A percentile compares a stretch with the other conserved stretches of the same genome.
Evolutionary conservation across 371 early-diverging fungal genomes (phyloP).

Genomic region (Parasitella parasitica): DNA sequence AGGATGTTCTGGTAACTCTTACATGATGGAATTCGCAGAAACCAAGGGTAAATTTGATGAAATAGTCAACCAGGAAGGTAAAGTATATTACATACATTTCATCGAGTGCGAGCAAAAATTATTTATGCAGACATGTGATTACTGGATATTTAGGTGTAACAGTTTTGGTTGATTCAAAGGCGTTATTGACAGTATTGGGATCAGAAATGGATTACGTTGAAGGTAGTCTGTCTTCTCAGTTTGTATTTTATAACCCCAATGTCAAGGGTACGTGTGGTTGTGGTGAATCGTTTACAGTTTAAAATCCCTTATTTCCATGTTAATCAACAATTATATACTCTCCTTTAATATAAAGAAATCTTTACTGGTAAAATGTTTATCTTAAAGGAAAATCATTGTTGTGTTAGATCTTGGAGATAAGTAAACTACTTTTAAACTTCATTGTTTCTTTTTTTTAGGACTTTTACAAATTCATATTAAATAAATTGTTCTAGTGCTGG

Average conservation of each 20-base stretch:
- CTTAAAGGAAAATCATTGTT: no score
- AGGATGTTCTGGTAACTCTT: constrained; percentile 90
- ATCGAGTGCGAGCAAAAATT: no score
- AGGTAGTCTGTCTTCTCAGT: constrained; percentile 84
- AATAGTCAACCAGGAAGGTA: constrained; percentile 90
- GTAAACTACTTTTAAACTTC: no score
- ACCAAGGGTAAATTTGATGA: constrained; percentile 86
- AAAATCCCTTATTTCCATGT: constrained; percentile 7
- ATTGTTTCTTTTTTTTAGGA: no score
- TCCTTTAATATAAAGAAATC: no score
- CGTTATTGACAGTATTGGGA: constrained; percentile 88
- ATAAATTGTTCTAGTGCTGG: no score
- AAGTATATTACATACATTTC: no score
- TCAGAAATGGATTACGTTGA: constrained; percentile 96
- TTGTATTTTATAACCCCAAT: constrained; percentile 96
- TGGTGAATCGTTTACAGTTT: constrained; percentile 85
- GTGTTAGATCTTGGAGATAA: no score
- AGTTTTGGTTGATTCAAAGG: constrained; percentile 91
- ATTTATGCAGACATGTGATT: background rate
- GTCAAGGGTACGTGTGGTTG: constrained; percentile 95
- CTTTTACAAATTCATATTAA: no score
- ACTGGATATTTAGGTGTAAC: constrained; percentile 66
- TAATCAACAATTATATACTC: no score
- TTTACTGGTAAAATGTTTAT: no score
- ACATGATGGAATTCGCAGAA: constrained; percentile 82